These are phyloP conservation scores for Lepidium didymum DNA, from an alignment of 345 rosid species.

Conservation along the genomic window DNA sequence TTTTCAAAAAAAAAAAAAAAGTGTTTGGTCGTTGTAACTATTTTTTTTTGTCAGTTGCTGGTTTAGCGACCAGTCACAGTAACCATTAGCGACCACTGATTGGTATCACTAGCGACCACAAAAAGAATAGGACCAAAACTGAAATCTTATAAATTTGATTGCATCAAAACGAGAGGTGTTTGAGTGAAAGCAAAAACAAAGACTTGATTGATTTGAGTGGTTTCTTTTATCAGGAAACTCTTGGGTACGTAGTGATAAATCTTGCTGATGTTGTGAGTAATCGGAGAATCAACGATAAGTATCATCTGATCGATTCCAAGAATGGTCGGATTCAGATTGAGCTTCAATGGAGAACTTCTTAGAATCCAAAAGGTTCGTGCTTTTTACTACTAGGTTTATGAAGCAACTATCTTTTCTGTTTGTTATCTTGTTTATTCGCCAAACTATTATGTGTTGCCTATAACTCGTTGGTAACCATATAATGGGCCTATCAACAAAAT, in stretches of 20 bases:
- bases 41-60: too few species aligned
- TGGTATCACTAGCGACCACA: too few species aligned
- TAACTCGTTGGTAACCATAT: background rate
- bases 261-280: slow-evolving; percentile 71
- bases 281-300: slow-evolving; percentile 74
- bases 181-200: background rate
- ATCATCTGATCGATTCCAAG: slow-evolving; percentile 81
- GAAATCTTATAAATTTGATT: background rate
- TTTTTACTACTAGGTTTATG: background rate
- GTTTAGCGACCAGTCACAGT: too few species aligned
- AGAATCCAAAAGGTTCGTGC: slow-evolving; percentile 11
- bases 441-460: background rate
- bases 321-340: slow-evolving; percentile 77
- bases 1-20: too few species aligned
- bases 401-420: background rate
- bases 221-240: slow-evolving; percentile 41
- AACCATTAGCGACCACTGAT: too few species aligned
- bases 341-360: slow-evolving; percentile 84
- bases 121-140: too few species aligned
- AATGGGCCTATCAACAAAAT: background rate
- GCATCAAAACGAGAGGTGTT: background rate
- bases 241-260: slow-evolving; percentile 58
- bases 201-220: slow-evolving; percentile 1
- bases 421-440: background rate
- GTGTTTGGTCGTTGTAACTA: too few species aligned